Base-by-base conservation (phyloP, 1,284 basidiomycete genomes). In the Anthracocystis panici-leucophaei region DNA sequence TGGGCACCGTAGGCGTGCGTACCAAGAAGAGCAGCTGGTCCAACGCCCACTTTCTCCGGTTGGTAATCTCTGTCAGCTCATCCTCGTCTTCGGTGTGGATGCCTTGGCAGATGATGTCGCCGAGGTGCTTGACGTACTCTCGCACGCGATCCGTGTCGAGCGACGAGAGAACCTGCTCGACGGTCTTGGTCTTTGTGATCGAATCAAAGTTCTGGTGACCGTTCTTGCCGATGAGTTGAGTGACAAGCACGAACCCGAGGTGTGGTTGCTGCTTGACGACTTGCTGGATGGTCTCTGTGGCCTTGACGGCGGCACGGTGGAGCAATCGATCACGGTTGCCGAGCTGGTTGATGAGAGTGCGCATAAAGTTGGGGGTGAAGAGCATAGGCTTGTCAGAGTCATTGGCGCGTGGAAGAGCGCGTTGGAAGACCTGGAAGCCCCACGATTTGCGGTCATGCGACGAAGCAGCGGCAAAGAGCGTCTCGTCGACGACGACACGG, bases 321-420 rank as follows among this genome's bases (percentile, higher is more conserved):
- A 97, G 87, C 84, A 94, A 91, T 59, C 95, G 89, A 85, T 97
- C 94, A 58, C 89, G 89, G 60, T 92, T 92, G 0, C 93, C 92
- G 21, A 99, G 89, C 83, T 98, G 94, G 85, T 96, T 97, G 77
- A 97, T 95, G 93, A 95, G 96, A 42, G 92, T 92, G 46, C 94
- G 91, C 92, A 98, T 95, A 81, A 97, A 93, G 85, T 97, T 96
- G 79, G 92, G 92, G 12, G 94, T 96, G 86, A 98, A 97, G 20
- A 98, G 88, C 88, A 93, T 91, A 0, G 93, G 91, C 78, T 95
- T 88, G 56, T 91, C 91, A 25, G 89, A 85, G 20, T 90, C 86
- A 8, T 89, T 88, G 21, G 94, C 89, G 18, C 91, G 90, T 9
- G 90, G 89, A 42, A 97, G 87, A 0, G 93, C 91, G 72, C 90